Evolutionary conservation across 495 filamentous ascomycete species (phyloP).

Genomic region (Hypoxylon lenormandii): DNA sequence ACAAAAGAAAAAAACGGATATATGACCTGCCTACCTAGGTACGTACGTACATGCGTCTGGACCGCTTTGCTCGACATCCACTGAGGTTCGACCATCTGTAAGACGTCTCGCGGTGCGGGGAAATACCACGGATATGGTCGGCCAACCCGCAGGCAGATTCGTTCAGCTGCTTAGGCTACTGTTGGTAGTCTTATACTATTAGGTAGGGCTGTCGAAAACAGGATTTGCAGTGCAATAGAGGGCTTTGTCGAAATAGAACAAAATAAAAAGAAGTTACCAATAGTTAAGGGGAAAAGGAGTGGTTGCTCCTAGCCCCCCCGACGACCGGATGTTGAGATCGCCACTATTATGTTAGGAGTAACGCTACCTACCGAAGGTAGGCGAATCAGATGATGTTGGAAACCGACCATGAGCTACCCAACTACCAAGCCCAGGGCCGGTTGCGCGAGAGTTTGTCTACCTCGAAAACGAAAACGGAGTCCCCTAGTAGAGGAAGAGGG

Average conservation of each 20-base stretch:
- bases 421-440: not conserved
- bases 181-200: not conserved
- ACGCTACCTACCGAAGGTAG: not conserved
- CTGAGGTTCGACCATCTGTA: constrained; percentile 14
- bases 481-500: not conserved
- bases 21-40: constrained; percentile 13
- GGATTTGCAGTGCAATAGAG: constrained; percentile 29
- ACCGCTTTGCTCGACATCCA: constrained; percentile 26
- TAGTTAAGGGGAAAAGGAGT: constrained; percentile 11
- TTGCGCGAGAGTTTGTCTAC: not conserved
- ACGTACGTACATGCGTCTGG: constrained; percentile 6
- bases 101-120: constrained; percentile 30
- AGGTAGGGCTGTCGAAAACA: constrained; percentile 28
- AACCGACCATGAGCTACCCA: not conserved
- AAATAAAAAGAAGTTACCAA: constrained; percentile 22
- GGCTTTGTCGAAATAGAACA: constrained; percentile 8
- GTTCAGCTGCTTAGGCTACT: constrained; percentile 30
- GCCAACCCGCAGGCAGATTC: constrained; percentile 24
- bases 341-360: constrained; percentile 15
- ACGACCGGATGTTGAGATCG: constrained; percentile 13
- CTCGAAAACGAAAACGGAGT: constrained; percentile 5
- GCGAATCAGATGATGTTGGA: constrained; percentile 21
- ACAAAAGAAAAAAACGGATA: not conserved
- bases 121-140: constrained; percentile 29
- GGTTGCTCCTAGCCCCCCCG: constrained; percentile 9